Conservation (phyloP, 148 eudicot species). For the Rheum nobile region DNA sequence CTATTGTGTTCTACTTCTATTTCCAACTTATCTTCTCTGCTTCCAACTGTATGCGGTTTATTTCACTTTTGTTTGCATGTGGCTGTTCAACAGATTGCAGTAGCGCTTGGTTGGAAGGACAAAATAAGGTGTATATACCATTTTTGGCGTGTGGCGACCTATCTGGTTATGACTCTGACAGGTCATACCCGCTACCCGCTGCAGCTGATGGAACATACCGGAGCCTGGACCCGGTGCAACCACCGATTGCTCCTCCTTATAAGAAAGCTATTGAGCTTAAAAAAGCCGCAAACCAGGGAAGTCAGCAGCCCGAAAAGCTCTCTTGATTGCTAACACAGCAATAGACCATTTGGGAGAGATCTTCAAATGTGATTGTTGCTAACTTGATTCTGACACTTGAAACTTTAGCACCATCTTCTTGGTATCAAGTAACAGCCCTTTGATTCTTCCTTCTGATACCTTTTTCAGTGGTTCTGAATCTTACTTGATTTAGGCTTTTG, state of each 20-base stretch:
- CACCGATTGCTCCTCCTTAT: conserved; percentile 96
- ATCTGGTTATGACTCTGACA: conserved; percentile 86
- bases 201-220: conserved; percentile 63
- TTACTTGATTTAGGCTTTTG: too few species aligned
- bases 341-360: background rate
- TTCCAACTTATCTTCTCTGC: background rate
- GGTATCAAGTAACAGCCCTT: too few species aligned
- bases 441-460: too few species aligned
- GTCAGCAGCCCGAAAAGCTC: conserved; percentile 41
- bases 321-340: conserved; percentile 10
- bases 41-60: background rate
- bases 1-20: background rate
- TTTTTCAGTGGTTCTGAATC: too few species aligned
- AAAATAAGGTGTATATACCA: conserved; percentile 82
- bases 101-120: conserved; percentile 92
- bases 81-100: conserved; percentile 57
- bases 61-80: conserved; percentile 1
- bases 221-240: conserved; percentile 89
- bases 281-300: conserved; percentile 73
- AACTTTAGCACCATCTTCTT: too few species aligned
- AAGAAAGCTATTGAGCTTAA: conserved; percentile 90
- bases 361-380: background rate
- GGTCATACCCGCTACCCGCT: conserved; percentile 84
- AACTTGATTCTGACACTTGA: too few species aligned
- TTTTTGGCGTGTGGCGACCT: conserved; percentile 98